Conservation (phyloP, 805 yeast species). For the Hermanozyma aechmeae region DNA sequence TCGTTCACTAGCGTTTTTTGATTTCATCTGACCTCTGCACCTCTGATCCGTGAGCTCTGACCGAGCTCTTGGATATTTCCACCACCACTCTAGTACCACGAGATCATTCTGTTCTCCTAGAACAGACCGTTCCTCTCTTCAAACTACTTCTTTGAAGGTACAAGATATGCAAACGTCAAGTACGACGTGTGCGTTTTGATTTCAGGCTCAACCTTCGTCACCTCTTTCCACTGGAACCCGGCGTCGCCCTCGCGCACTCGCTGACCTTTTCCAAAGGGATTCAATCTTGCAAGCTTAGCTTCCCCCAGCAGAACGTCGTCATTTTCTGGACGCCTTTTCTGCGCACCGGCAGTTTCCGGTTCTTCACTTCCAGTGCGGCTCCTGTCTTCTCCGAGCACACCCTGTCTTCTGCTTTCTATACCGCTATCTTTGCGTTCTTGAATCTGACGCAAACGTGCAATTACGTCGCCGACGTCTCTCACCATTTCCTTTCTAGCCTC, state of each 20-base stretch:
- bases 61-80: too few relatives aligned
- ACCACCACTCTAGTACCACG: too few relatives aligned
- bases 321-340: too few relatives aligned
- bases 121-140: too few relatives aligned
- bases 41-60: too few relatives aligned
- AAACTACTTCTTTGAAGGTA: slow-evolving; percentile 5
- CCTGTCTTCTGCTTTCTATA: slow-evolving; percentile 43
- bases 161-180: slow-evolving; percentile 73
- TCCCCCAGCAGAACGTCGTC: too few relatives aligned
- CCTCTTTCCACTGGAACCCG: slow-evolving; percentile 69
- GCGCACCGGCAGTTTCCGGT: too few relatives aligned
- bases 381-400: slow-evolving; percentile 14
- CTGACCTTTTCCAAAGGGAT: slow-evolving; percentile 89
- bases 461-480: slow-evolving; percentile 65
- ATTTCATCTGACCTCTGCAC: too few relatives aligned
- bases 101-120: too few relatives aligned
- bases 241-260: slow-evolving; percentile 84
- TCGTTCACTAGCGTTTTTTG: too few relatives aligned
- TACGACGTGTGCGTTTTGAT: slow-evolving; percentile 91
- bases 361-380: too few relatives aligned
- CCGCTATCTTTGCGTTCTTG: slow-evolving; percentile 60
- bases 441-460: slow-evolving; percentile 72
- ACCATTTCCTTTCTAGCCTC: slow-evolving; percentile 89
- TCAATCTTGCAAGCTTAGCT: slow-evolving; percentile 32
- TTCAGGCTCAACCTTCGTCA: slow-evolving; percentile 78